Conservation (phyloP, 2,329 filamentous ascomycete genomes). For the Trichophaea hybrida region DNA sequence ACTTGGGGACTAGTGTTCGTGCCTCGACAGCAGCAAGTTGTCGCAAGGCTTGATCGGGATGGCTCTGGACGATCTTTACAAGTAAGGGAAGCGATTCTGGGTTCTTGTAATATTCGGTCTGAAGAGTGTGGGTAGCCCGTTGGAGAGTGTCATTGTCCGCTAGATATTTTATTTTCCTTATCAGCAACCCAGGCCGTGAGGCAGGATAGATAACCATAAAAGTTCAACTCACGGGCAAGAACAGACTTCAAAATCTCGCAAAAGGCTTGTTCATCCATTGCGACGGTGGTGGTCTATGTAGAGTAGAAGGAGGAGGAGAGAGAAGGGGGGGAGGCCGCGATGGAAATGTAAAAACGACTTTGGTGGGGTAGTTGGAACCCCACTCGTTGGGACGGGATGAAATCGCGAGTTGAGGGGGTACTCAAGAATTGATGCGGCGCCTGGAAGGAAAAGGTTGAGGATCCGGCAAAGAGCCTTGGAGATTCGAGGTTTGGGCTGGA, state of each 20-base stretch:
- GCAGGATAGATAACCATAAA: slow-evolving; percentile 9
- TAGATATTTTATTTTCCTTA: slow-evolving; percentile 31
- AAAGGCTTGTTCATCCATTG: slow-evolving; percentile 71
- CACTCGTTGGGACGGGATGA: too few species aligned
- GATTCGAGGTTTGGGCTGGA: too few species aligned
- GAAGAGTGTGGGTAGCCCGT: slow-evolving; percentile 74
- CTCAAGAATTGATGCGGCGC: too few species aligned
- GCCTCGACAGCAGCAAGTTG: slow-evolving; percentile 89
- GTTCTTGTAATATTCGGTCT: slow-evolving; percentile 83
- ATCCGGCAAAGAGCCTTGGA: too few species aligned
- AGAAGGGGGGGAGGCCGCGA: too few species aligned
- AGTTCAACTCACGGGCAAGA: slow-evolving; percentile 56
- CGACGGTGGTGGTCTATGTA: slow-evolving; percentile 18
- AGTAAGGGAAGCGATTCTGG: slow-evolving; percentile 73
- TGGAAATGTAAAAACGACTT: too few species aligned
- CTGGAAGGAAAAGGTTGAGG: too few species aligned
- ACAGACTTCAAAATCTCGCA: slow-evolving; percentile 75
- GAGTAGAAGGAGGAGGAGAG: not conserved
- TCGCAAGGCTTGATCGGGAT: slow-evolving; percentile 57
- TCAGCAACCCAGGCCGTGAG: not conserved
- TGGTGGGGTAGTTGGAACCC: too few species aligned
- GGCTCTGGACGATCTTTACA: slow-evolving; percentile 72
- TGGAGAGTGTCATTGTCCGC: slow-evolving; percentile 83
- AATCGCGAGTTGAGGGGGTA: too few species aligned
- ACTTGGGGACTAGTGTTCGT: slow-evolving; percentile 64